Evolutionary conservation across 2,329 filamentous ascomycete species (phyloP), one percentile per base, ranked within the genome.

Genomic region (Xylogone sp.): DNA sequence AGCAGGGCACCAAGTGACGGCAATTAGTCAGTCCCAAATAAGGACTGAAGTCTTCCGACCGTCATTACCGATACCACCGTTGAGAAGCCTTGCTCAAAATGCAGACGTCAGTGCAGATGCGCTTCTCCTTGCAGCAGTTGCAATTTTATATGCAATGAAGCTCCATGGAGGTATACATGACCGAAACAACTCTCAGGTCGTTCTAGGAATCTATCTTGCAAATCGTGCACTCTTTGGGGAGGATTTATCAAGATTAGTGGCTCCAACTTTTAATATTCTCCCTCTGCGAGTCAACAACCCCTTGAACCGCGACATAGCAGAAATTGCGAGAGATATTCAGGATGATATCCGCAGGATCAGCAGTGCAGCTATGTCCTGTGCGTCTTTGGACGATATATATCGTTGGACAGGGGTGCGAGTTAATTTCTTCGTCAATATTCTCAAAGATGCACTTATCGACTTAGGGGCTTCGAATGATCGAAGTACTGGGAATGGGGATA

Each of bases 121-220:
- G 0, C 65, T 94, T 0, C 84, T 96, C 65, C 82, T 96, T 51
- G 89, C 90, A 0, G 75, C 79, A 0, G 88, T 87, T 56, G 82
- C 87, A 2, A 80, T 76, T 55, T 62, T 67, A 27, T 55, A 45
- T 27, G 52, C 43, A 1, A 51, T 39, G 13, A 51, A 39, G n/a
- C n/a, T 3, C 8, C 52, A 2, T 46, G 20, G 31, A 13, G 7
- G 34, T 16, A 42, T 31, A 42, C 43, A 20, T 49, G 4, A 56
- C 19, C 8, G n/a, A 18, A 16, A 39, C n/a, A 13, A 5, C 13
- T 39, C 34, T 39, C 72, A 81, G 39, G 68, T 88, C 1, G 70
- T 90, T 0, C 77, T 96, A 47, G 92, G 91, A 2, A 69, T 96
- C 20, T 97, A 96, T 66, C 79, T 96, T 8, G 88, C 90, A 42